Evolutionary conservation across 2,329 filamentous ascomycete species (phyloP), one percentile per base, ranked within the genome.

Genomic region (Rhynchosporium agropyri): DNA sequence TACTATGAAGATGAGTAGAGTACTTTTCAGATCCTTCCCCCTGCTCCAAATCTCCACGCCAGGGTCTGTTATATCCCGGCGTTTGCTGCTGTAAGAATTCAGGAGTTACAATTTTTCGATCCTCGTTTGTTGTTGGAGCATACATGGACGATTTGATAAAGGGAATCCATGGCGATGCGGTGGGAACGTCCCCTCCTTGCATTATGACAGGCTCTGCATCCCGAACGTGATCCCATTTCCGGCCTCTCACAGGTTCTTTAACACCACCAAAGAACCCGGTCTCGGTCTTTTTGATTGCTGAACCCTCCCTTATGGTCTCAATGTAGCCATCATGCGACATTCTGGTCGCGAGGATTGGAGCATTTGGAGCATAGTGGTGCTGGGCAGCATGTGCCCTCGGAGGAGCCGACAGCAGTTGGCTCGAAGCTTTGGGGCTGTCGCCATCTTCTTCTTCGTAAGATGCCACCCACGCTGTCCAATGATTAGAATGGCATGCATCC

Each of bases 171-270:
- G 64, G 68, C 7, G 72, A 71, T 3, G 66, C 64, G 31, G 56
- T 67, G 12, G 68, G 67, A 15, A 61, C 42, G 7, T 65, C 46
- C 10, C 66, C 67, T 45, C 67, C 69, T 60, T 68, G 67, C 64
- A 74, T 66, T 40, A 76, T 75, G 10, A 76, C 73, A 33, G 74
- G 74, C 20, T 75, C 73, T 2, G 67, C 66, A 38, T 75, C 71
- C 61, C 74, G 70, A 13, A 63, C 68, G 66, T 75, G 72, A 62
- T 76, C 74, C 74, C 74, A 76, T 69, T 74, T 75, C 43, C 73
- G 63, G 2, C 74, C 74, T 49, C 60, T 71, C 38, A 71, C 73
- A 51, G 73, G 74, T 51, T 74, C 72, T 58, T 66, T 70, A 61
- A 68, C 60, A 2, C 70, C 71, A 40, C 71, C 70, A 61, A 76